Evolutionary conservation across 495 filamentous ascomycete genomes (phyloP), one percentile per base, ranked within the genome.

Genomic region (Xylaria curta): DNA sequence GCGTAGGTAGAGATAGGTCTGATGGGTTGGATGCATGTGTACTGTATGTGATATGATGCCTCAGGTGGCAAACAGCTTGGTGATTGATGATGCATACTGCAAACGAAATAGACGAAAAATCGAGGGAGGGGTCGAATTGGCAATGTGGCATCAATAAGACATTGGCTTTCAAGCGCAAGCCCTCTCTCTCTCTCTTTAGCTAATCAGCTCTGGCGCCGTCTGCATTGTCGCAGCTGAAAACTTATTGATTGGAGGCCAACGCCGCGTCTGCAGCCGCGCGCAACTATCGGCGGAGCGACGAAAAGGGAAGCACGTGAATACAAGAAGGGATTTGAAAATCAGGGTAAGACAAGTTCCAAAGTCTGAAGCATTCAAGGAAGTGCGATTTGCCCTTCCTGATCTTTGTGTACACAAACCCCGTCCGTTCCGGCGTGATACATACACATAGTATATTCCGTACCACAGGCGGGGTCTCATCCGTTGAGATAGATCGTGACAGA

Each of bases 181-280:
- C 40, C 12, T 15, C 19, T 13, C 59, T 31, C 13, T 10, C 53
- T 17, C 31, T 36, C 17, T 5, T 5, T 62, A 44, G 13, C n/a
- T 24, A 1, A 26, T 49, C 40, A 49, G 28, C 63, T 38, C 4
- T 31, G 44, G 31, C 19, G 31, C 17, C 15, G 26, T 65, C 38
- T 21, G 44, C 26, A 8, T n/a, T 42, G 28, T 4, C 28, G 51
- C 40, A 61, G 56, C 54, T 60, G 56, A 61, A 69, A 60, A 60
- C 21, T 31, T 19, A 24, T 21, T 69, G 67, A 49, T 69, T 69
- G 67, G 54, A 60, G 53, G 51, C 26, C 15, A 38, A 31, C 51
- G 66, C 51, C 53, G 54, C 66, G 15, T 59, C 42, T 47, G 66
- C 66, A 60, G 44, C 67, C 54, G 67, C 67, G 67, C 67, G 67